Evolutionary conservation across 2,329 filamentous ascomycete species (phyloP).

Genomic region (Diaporthe sp.): DNA sequence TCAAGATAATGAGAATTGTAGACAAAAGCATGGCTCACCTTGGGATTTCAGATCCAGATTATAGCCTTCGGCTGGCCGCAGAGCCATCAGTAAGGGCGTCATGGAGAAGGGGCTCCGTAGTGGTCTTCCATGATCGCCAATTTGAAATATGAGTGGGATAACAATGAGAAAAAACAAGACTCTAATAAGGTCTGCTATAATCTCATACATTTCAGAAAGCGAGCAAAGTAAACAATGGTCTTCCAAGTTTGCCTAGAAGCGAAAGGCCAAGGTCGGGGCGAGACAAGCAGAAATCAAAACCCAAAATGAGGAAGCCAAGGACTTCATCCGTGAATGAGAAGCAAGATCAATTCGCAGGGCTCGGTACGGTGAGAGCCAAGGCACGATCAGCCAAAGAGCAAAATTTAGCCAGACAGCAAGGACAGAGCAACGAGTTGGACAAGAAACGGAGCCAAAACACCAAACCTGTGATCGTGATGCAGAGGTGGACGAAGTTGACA

Average conservation of each 20-base stretch:
- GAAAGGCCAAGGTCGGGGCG: not conserved
- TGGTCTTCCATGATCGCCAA: not conserved
- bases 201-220: not conserved
- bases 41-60: conserved; percentile 21
- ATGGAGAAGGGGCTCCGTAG: not conserved
- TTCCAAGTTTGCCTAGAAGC: too few species aligned
- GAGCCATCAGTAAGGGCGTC: not conserved
- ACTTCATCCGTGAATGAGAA: too few species aligned
- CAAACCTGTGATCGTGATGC: not conserved
- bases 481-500: not conserved
- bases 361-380: not conserved
- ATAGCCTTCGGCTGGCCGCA: conserved; percentile 1
- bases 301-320: too few species aligned
- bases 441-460: not conserved
- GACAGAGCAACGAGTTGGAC: not conserved
- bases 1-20: not conserved
- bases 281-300: not conserved
- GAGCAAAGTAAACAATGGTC: not conserved
- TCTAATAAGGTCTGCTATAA: not conserved
- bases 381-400: not conserved
- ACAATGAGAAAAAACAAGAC: not conserved
- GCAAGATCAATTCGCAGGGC: not conserved
- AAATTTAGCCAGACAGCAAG: not conserved
- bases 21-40: not conserved
- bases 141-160: not conserved